Evolutionary conservation across 805 yeast genomes (phyloP).

Genomic region (Nakazawaea sp.): DNA sequence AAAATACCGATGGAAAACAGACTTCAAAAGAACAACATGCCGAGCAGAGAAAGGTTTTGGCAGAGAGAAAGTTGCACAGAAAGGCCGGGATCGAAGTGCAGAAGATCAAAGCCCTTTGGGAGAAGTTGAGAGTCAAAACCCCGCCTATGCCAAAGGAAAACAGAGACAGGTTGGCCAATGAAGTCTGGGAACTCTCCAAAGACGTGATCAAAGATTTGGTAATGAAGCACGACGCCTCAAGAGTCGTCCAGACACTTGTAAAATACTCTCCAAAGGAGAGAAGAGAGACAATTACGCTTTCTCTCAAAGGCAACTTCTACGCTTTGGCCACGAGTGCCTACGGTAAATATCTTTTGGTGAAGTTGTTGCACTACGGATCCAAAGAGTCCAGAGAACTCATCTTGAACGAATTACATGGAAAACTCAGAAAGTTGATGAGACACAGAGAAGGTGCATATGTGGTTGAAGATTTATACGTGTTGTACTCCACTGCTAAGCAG

Average conservation of each 20-base stretch:
- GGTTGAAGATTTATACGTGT: conserved; percentile 83
- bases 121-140: conserved; percentile 75
- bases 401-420: conserved; percentile 83
- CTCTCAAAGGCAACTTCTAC: conserved; percentile 72
- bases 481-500: conserved; percentile 80
- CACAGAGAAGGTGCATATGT: conserved; percentile 98
- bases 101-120: conserved; percentile 85
- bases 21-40: conserved; percentile 64
- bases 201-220: conserved; percentile 79
- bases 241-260: conserved; percentile 90
- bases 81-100: conserved; percentile 84
- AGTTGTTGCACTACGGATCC: conserved; percentile 87
- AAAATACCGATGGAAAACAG: conserved; percentile 35
- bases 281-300: conserved; percentile 59
- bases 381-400: conserved; percentile 71
- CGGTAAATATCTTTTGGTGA: conserved; percentile 87
- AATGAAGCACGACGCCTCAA: conserved; percentile 91
- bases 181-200: conserved; percentile 78
- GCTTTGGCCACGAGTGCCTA: conserved; percentile 85
- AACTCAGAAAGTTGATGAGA: conserved; percentile 85
- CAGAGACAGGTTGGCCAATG: conserved; percentile 72
- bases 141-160: conserved; percentile 74
- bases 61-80: conserved; percentile 82
- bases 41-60: conserved; percentile 71
- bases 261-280: conserved; percentile 79